phyloP scores from a whole-genome alignment of 805 yeast species.

The Cyberlindnera maclurae region DNA sequence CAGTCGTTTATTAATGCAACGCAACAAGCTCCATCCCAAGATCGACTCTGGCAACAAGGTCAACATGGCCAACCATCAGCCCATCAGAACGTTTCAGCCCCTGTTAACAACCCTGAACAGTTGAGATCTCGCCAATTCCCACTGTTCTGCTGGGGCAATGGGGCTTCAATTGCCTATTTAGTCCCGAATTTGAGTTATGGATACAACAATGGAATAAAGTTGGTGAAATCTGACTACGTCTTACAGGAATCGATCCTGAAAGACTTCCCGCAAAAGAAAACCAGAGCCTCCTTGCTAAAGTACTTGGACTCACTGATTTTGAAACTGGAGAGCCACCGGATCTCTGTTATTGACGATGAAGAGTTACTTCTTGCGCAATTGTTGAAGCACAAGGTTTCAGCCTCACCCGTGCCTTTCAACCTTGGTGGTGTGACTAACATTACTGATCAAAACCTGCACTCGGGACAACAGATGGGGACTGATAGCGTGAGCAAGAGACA shows the following conservation, averaged over 20 bases:
- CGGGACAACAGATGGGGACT: not conserved
- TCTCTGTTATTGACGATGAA: slow-evolving; percentile 53
- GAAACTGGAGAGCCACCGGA: slow-evolving; percentile 2
- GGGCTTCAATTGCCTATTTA: slow-evolving; percentile 37
- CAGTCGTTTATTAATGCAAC: not conserved
- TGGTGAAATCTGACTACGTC: slow-evolving; percentile 28
- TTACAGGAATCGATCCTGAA: slow-evolving; percentile 28
- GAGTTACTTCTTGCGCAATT: slow-evolving; percentile 54
- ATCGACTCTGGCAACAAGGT: not conserved
- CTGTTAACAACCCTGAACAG: slow-evolving; percentile 43
- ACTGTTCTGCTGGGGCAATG: slow-evolving; percentile 57
- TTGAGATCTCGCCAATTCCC: slow-evolving; percentile 64
- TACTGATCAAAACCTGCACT: slow-evolving; percentile 13
- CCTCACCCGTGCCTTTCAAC: slow-evolving; percentile 11
- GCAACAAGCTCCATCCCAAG: slow-evolving; percentile 4
- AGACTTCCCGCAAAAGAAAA: slow-evolving; percentile 28
- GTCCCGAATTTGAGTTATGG: slow-evolving; percentile 27
- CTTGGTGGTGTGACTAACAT: slow-evolving; percentile 18
- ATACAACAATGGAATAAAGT: slow-evolving; percentile 30
- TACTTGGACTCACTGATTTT: slow-evolving; percentile 20
- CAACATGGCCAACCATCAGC: not conserved
- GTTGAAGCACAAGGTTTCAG: slow-evolving; percentile 19
- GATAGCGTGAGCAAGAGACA: slow-evolving; percentile 21
- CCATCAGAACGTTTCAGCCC: not conserved
- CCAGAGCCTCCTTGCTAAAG: slow-evolving; percentile 21